These are phyloP conservation scores for Kappamyces sp. DNA, from an alignment of 192 early-diverging fungal species.

Conservation along the genomic window DNA sequence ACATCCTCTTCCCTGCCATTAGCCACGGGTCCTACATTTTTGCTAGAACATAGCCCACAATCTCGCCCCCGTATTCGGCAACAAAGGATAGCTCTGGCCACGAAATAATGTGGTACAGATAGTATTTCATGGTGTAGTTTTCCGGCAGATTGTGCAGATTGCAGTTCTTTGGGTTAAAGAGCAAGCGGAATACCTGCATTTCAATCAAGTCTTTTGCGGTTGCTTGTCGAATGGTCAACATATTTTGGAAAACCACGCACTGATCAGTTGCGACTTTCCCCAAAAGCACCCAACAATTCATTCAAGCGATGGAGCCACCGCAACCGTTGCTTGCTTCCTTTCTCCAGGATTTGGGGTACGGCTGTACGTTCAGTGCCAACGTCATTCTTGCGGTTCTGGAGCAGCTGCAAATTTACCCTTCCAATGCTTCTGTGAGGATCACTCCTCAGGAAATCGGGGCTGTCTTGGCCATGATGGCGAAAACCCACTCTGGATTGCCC, in stretches of 20 bases:
- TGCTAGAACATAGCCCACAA: slow-evolving; percentile 96
- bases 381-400: slow-evolving; percentile 21
- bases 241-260: slow-evolving; percentile 6
- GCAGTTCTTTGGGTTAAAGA: slow-evolving; percentile 49
- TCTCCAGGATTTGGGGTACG: slow-evolving; percentile 30
- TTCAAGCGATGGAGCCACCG: background rate
- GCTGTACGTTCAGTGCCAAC: slow-evolving; percentile 11
- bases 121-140: slow-evolving; percentile 99
- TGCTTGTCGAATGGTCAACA: slow-evolving; percentile 70
- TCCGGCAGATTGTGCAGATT: slow-evolving; percentile 96
- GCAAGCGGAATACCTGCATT: slow-evolving; percentile 58
- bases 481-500: slow-evolving; percentile 36
- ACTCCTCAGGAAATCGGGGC: slow-evolving; percentile 45
- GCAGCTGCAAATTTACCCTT: slow-evolving; percentile 14
- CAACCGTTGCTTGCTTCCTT: slow-evolving; percentile 10
- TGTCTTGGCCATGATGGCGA: slow-evolving; percentile 59
- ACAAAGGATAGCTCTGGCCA: slow-evolving; percentile 79
- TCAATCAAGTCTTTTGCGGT: slow-evolving; percentile 77
- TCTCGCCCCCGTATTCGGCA: slow-evolving; percentile 84
- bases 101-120: slow-evolving; percentile 37
- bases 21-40: slow-evolving; percentile 70
- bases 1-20: slow-evolving; percentile 75
- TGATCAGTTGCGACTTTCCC: background rate
- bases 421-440: slow-evolving; percentile 12
- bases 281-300: background rate